Evolutionary conservation across 2,329 filamentous ascomycete genomes (phyloP).

Genomic region (Exutisphaerella laricina): DNA sequence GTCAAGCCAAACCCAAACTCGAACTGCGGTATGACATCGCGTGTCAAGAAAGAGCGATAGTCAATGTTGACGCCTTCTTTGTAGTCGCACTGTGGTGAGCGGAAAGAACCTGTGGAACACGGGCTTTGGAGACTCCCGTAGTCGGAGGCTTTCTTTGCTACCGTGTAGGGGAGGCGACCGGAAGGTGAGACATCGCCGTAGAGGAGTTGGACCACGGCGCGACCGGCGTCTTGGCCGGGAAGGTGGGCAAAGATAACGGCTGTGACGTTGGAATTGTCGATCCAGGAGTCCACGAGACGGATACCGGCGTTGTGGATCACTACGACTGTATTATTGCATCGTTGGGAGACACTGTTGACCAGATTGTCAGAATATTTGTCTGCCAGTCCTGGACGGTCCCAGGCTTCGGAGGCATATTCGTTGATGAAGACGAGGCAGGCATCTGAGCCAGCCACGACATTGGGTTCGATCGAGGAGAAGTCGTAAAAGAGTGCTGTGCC

Average conservation of each 20-base stretch:
- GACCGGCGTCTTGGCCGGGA: constrained; percentile 59
- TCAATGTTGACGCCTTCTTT: constrained; percentile 36
- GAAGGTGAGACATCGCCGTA: constrained; percentile 55
- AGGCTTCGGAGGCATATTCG: constrained; percentile 39
- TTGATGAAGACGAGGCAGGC: constrained; percentile 57
- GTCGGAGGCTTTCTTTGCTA: constrained; percentile 52
- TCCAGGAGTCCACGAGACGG: constrained; percentile 55
- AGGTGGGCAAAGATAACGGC: constrained; percentile 60
- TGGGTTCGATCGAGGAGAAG: constrained; percentile 45
- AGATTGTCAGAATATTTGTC: constrained; percentile 49
- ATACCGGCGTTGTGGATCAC: constrained; percentile 60
- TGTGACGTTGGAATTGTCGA: constrained; percentile 60
- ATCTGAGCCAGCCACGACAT: constrained; percentile 41
- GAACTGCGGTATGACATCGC: constrained; percentile 30
- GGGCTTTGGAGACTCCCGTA: constrained; percentile 45
- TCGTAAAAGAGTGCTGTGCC: constrained; percentile 57
- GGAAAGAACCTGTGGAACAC: constrained; percentile 18
- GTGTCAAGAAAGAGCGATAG: constrained; percentile 33
- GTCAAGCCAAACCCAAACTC: constrained; percentile 37
- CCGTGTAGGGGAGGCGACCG: constrained; percentile 57
- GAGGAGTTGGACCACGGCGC: constrained; percentile 50
- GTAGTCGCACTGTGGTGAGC: constrained; percentile 31
- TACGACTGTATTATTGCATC: constrained; percentile 59
- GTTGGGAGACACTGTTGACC: constrained; percentile 52
- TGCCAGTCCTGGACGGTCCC: constrained; percentile 34